Percentiles rank a stretch among this genome's conserved stretches.
Conservation (phyloP, 2,329 filamentous ascomycete genomes). For the Monilinia laxa region DNA sequence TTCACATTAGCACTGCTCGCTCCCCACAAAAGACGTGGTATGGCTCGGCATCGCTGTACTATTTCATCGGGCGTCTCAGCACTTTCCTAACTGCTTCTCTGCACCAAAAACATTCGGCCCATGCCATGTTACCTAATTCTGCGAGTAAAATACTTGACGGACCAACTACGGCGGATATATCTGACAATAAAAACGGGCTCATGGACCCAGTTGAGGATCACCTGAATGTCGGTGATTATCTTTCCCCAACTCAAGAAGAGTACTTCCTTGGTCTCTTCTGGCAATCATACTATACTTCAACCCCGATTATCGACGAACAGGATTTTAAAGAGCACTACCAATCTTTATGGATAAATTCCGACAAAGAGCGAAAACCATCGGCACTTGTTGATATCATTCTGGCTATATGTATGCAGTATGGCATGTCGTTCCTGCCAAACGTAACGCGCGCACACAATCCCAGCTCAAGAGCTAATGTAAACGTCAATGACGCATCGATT, state of each 20-base stretch:
- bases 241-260: constrained; percentile 47
- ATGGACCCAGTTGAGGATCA: constrained; percentile 21
- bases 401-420: constrained; percentile 52
- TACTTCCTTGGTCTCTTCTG: constrained; percentile 50
- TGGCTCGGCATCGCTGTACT: constrained; percentile 47
- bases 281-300: constrained; percentile 47
- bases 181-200: constrained; percentile 5
- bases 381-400: constrained; percentile 54
- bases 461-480: constrained; percentile 26
- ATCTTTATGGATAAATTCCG: constrained; percentile 43
- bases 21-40: constrained; percentile 45
- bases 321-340: constrained; percentile 48
- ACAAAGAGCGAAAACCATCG: constrained; percentile 44
- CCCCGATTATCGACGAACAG: constrained; percentile 47
- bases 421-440: constrained; percentile 36
- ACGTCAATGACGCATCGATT: constrained; percentile 40
- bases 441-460: constrained; percentile 20
- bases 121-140: constrained; percentile 40
- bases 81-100: constrained; percentile 41
- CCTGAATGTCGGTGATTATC: constrained; percentile 33
- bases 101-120: constrained; percentile 39
- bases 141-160: constrained; percentile 27
- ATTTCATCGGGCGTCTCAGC: constrained; percentile 47
- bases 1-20: constrained; percentile 43
- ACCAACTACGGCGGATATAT: constrained; percentile 28